Conservation (phyloP, 2,329 filamentous ascomycete genomes). For the Chrysoporthe austroafricana region DNA sequence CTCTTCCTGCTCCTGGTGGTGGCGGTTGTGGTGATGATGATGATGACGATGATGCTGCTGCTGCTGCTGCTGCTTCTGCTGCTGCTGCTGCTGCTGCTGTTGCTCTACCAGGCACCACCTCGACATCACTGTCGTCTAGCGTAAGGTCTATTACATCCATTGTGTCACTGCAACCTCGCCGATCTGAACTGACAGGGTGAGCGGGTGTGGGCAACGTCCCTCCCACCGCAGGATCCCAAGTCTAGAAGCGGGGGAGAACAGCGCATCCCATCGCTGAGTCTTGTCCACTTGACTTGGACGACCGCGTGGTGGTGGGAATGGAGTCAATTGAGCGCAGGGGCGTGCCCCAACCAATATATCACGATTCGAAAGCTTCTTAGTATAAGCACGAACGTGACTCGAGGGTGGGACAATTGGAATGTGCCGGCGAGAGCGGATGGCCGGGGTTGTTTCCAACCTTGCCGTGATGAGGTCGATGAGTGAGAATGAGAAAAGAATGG, state of each 20-base stretch:
- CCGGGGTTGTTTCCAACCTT: not conserved
- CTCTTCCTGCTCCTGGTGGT: no score
- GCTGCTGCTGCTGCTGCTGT: no score
- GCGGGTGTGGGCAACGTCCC: not conserved
- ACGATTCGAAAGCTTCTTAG: not conserved
- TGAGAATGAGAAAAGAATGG: not conserved
- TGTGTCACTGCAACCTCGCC: not conserved
- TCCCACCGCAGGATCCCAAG: not conserved
- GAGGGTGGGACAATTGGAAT: not conserved
- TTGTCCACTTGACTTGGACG: not conserved
- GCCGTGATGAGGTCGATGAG: not conserved
- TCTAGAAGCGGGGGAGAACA: not conserved
- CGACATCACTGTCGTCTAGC: slow-evolving; percentile 18
- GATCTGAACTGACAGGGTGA: not conserved
- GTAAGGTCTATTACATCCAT: slow-evolving; percentile 26
- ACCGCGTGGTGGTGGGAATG: not conserved
- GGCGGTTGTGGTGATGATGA: no score
- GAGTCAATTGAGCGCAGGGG: not conserved
- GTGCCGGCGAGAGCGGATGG: not conserved
- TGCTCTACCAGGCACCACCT: slow-evolving; percentile 8
- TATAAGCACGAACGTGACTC: not conserved
- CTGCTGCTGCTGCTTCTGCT: no score
- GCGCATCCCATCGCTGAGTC: not conserved
- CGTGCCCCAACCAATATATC: not conserved
- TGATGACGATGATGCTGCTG: no score